phyloP scores from a whole-genome alignment of 2,329 filamentous ascomycete genomes.

The Aspergillus ustus region DNA sequence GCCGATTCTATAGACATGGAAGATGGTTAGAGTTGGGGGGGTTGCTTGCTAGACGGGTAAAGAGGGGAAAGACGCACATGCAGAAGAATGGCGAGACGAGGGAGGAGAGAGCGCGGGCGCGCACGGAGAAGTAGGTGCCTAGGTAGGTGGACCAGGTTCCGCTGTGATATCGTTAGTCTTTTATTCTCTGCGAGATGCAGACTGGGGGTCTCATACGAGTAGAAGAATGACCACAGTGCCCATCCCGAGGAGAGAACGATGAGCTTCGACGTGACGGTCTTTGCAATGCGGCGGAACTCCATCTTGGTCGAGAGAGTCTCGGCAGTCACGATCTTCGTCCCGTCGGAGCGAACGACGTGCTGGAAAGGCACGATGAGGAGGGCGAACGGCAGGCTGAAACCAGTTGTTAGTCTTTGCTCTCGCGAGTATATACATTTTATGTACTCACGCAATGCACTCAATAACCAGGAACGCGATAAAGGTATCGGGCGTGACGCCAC shows the following conservation, averaged over 20 bases:
- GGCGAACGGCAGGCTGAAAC: constrained; percentile 47
- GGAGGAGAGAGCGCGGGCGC: constrained; percentile 51
- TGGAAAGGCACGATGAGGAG: constrained; percentile 53
- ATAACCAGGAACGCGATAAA: constrained; percentile 55
- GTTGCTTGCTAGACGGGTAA: not conserved
- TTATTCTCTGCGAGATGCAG: not conserved
- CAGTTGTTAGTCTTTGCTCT: not conserved
- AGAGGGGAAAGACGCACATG: constrained; percentile 40
- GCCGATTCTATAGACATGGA: constrained; percentile 39
- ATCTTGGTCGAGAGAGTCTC: constrained; percentile 47
- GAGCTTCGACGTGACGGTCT: constrained; percentile 47
- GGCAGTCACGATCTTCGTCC: constrained; percentile 49
- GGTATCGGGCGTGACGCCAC: constrained; percentile 51
- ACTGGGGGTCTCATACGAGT: constrained; percentile 30
- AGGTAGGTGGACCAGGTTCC: constrained; percentile 54
- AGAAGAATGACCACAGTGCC: constrained; percentile 55
- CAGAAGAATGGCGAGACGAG: constrained; percentile 56
- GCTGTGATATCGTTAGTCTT: constrained; percentile 25
- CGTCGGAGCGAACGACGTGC: constrained; percentile 51
- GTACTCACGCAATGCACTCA: constrained; percentile 48
- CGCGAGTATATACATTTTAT: not conserved
- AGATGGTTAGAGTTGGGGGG: not conserved
- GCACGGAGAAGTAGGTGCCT: constrained; percentile 51
- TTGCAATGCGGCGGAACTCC: constrained; percentile 47
- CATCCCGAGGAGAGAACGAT: constrained; percentile 47